These are phyloP conservation scores for Rhizopus stolonifer DNA, from an alignment of 371 early-diverging fungal species.

Conservation along the genomic window DNA sequence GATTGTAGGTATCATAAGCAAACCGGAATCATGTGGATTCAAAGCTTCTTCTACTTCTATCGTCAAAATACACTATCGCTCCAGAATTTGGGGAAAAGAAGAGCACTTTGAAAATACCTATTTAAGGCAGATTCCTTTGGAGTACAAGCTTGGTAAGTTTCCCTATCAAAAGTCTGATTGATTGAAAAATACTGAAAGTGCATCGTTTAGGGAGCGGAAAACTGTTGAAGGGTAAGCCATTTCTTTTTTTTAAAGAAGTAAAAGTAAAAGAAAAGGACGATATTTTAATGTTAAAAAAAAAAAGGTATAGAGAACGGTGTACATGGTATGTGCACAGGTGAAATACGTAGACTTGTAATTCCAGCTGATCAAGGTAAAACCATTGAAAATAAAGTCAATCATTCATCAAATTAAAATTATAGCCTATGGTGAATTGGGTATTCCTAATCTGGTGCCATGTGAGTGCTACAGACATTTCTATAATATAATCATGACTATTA, in stretches of 20 bases:
- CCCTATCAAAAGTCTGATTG: neutral
- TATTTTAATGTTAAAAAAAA: neutral
- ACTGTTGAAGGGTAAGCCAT: constrained; percentile 28
- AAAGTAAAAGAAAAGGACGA: neutral
- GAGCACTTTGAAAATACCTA: constrained; percentile 36
- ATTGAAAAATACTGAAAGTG: no score
- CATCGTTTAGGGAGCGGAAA: constrained; percentile 27
- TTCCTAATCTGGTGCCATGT: constrained; percentile 38
- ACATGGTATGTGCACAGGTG: constrained; percentile 70
- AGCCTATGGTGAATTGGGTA: constrained; percentile 37
- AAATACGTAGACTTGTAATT: constrained; percentile 63
- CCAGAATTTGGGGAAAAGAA: constrained; percentile 31
- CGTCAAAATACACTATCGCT: constrained; percentile 33
- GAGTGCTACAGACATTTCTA: neutral
- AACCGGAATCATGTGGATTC: constrained; percentile 21
- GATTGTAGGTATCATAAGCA: constrained; percentile 22
- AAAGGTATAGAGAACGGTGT: constrained; percentile 70
- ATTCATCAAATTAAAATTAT: neutral
- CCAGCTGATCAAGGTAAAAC: constrained; percentile 53
- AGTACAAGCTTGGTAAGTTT: constrained; percentile 28
- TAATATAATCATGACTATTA: neutral
- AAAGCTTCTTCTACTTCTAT: constrained; percentile 26
- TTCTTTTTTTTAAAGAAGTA: no score
- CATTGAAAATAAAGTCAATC: no score
- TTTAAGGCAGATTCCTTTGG: constrained; percentile 7